Evolutionary conservation across 1,284 basidiomycete species (phyloP).

Genomic region (Cryptococcus sp.): DNA sequence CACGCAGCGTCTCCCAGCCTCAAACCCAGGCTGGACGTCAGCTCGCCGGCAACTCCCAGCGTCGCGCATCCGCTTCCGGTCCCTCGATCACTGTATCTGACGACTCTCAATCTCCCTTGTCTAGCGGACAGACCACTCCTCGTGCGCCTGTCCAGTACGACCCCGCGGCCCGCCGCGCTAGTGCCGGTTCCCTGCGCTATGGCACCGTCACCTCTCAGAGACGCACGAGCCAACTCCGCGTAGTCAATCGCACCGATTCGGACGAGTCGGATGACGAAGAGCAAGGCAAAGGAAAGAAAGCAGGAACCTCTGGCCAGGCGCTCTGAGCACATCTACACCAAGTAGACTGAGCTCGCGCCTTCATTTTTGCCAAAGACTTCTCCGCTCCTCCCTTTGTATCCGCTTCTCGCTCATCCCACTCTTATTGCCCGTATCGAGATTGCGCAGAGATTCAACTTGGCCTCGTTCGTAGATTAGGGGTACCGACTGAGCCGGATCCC

Average conservation of each 20-base stretch:
- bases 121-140: constrained; percentile 15
- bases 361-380: too few relatives aligned
- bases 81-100: constrained; percentile 8
- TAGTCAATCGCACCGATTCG: constrained; percentile 28
- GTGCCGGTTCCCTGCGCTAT: constrained; percentile 4
- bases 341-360: too few relatives aligned
- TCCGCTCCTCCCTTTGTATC: too few relatives aligned
- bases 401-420: too few relatives aligned
- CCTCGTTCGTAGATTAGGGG: too few relatives aligned
- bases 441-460: too few relatives aligned
- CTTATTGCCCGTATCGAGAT: too few relatives aligned
- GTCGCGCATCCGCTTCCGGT: constrained; percentile 26
- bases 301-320: neutral
- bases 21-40: constrained; percentile 18
- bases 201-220: constrained; percentile 10
- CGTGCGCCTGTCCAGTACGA: constrained; percentile 5
- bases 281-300: neutral
- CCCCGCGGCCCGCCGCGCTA: constrained; percentile 8
- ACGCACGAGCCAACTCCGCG: constrained; percentile 29
- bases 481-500: too few relatives aligned
- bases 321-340: neutral
- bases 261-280: constrained; percentile 4
- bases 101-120: constrained; percentile 7
- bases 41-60: constrained; percentile 17
- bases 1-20: constrained; percentile 25